Base-by-base conservation (phyloP, 306 rosid species). In the Albizia julibrissin region DNA sequence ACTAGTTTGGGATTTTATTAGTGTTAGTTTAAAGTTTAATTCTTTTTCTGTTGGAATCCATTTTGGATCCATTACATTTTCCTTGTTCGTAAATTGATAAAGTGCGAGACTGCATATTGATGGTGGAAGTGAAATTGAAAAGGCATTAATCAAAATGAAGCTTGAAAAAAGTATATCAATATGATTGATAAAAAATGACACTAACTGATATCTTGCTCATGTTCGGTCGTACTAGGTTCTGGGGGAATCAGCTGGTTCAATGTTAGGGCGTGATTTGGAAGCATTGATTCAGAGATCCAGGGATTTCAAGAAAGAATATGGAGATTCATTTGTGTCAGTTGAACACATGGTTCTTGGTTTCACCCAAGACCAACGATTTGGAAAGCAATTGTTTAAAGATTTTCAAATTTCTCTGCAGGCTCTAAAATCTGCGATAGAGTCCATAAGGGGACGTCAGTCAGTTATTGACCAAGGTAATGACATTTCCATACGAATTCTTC, bases 201-300 rank as follows among this genome's bases (percentile, higher is more conserved):
- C 37, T 27, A 29, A 79, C 46, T 58, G 65, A 3, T 22, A 24
- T 59, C 76, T 33, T 49, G 79, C 62, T 69, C 70, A 75, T 82
- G 79, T 86, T 16, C 72, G 27, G 72, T 80, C 47, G 21, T 59
- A 24, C 73, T 71, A 95, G 99, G 97, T 95, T 81, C 80, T 93
- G 49, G 97, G 98, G 75, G 98, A 95, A 65, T 83, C 96, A 50
- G 81, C 83, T 71, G 98, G 99, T 24, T 84, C 99, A 65, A 90
- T 96, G 94, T 81, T 96, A 74, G 99, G 99, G 79, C 98, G 98
- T 84, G 97, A 96, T 85, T 90, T 95, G 91, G 99, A 95, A 85
- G 99, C 90, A 69, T 84, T 95, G 84, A 71, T 95, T 87, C 94
- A 91, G 80, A 93, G 94, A 88, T 93, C 98, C 69, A 93, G 98